Base-by-base conservation (phyloP, 73 alveolate species). In the Paramecium pentaurelia region DNA sequence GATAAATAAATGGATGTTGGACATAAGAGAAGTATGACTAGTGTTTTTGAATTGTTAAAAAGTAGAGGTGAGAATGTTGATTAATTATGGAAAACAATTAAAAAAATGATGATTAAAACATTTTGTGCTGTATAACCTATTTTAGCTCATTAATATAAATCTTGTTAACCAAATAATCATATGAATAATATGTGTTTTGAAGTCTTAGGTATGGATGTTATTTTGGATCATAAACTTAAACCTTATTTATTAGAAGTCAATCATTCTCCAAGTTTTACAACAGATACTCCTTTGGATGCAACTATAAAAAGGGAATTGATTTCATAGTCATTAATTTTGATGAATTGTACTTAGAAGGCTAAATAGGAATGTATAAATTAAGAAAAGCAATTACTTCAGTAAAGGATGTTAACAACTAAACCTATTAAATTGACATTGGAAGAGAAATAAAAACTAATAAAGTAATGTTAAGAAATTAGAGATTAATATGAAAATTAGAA, bases 21-120 rank as follows among this genome's bases (percentile, higher is more conserved):
- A 1, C 98, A 95, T 86, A 96, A 96, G 45, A 73, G 99, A 70
- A 51, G 95, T 45, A 47, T 96, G 47, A 58, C 95, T n/a, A 60
- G 96, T 9, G 92, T 94, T 18, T 93, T 94, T 20, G 60, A 68
- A 77, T 54, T 36, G 3, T 44, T 95, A 14, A 95, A 86, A 60
- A 93, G 94, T 28, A 40, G 51, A 20, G 96, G 96, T 38, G 75
- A 88, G 36, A 96, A 96, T 90, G 95, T 90, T 10, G 95, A 58
- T 42, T 38, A 38, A 25, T 93, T 96, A 27, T 77, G 91, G 83
- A 44, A 47, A 32, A 87, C 86, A 47, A 95, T 96, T 6, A 93
- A 91, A 36, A 27, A 93, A 38, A 85, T 96, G 45, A 95, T 96
- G 45, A 93, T 93, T 30, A 94, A 94, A 42, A 94, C 97, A 8